These are phyloP conservation scores for Cubamyces lactineus DNA, from an alignment of 768 basidiomycete species.

Conservation along the genomic window DNA sequence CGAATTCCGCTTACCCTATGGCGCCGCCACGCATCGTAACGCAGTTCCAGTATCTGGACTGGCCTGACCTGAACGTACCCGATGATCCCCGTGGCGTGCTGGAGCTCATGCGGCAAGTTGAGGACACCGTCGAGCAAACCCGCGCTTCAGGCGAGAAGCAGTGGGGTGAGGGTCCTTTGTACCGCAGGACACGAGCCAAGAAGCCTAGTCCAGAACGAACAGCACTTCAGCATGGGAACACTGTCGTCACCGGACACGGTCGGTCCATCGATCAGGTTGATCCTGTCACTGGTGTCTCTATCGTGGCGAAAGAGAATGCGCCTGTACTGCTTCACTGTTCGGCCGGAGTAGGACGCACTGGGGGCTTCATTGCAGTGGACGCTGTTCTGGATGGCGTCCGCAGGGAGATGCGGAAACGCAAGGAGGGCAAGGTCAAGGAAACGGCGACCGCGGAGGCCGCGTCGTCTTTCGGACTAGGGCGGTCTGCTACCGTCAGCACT, in stretches of 20 bases:
- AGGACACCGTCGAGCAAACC: constrained; percentile 35
- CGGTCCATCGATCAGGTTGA: constrained; percentile 46
- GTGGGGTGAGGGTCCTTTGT: constrained; percentile 32
- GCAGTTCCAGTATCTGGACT: constrained; percentile 91
- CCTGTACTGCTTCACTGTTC: constrained; percentile 88
- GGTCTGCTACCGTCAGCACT: constrained; percentile 22
- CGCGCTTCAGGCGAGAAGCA: constrained; percentile 27
- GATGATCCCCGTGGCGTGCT: constrained; percentile 78
- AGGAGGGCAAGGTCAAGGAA: constrained; percentile 29
- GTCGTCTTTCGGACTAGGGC: constrained; percentile 9
- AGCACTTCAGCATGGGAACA: background rate
- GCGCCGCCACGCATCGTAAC: constrained; percentile 67
- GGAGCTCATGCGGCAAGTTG: constrained; percentile 74
- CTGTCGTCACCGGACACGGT: background rate
- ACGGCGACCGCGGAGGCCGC: constrained; percentile 16
- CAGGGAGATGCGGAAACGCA: constrained; percentile 52
- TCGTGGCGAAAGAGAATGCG: constrained; percentile 52
- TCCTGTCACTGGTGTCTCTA: constrained; percentile 55
- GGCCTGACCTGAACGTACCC: constrained; percentile 98
- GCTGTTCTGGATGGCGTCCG: constrained; percentile 78
- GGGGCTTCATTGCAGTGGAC: constrained; percentile 90
- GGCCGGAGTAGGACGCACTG: constrained; percentile 94
- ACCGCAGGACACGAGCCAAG: constrained; percentile 5
- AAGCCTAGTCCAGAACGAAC: constrained; percentile 2
- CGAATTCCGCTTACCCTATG: constrained; percentile 61